Conservation (phyloP, 305 asterid species). For the Petunia hybrid region DNA sequence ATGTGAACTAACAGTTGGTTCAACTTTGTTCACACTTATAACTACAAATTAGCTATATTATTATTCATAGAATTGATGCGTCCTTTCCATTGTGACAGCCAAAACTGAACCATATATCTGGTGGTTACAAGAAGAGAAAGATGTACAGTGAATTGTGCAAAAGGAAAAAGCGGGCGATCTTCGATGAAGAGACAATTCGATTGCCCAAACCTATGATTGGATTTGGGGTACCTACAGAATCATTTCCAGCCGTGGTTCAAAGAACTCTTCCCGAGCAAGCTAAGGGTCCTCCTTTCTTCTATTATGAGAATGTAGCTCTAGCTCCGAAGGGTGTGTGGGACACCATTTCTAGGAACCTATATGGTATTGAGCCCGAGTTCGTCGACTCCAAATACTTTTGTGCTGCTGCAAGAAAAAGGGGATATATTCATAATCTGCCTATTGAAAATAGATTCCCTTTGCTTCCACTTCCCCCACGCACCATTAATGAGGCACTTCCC, state of each 20-base stretch:
- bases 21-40: background rate
- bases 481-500: conserved; percentile 80
- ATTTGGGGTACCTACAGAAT: conserved; percentile 67
- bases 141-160: conserved; percentile 45
- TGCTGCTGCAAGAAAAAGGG: conserved; percentile 89
- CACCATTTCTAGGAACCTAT: conserved; percentile 66
- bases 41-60: background rate
- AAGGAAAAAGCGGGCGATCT: conserved; percentile 43
- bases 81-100: conserved; percentile 49
- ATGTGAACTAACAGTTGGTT: conserved; percentile 2
- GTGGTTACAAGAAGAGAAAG: conserved; percentile 62
- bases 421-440: conserved; percentile 87
- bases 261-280: conserved; percentile 71
- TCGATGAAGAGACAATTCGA: conserved; percentile 51
- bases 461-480: conserved; percentile 78
- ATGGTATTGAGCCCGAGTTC: conserved; percentile 78
- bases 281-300: conserved; percentile 78
- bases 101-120: conserved; percentile 39
- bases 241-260: conserved; percentile 29
- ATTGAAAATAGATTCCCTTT: conserved; percentile 70
- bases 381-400: conserved; percentile 85
- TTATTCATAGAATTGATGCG: conserved; percentile 25
- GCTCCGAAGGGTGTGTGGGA: conserved; percentile 99
- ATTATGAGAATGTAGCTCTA: conserved; percentile 94
- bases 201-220: conserved; percentile 96